Evolutionary conservation across 371 early-diverging fungal genomes (phyloP), one percentile per base, ranked within the genome.

Genomic region (Sporodiniella umbellata): DNA sequence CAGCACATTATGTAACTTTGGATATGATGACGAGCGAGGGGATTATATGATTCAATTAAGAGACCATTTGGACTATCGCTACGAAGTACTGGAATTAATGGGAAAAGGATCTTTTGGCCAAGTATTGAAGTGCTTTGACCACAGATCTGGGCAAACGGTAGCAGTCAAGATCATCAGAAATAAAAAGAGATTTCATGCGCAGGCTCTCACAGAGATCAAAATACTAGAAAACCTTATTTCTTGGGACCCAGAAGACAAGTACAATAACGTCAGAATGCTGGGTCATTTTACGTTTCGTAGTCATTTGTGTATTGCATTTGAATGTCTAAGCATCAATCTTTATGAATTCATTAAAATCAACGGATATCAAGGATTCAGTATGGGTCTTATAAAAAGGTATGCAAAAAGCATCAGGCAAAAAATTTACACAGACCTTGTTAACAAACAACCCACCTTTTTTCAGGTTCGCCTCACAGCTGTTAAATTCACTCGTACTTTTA

Each of bases 41-140:
- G 93, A 93, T 53, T 90, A 90, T 46, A 72, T 84, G 17, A 72
- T 92, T 31, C 82, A 83, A 10, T 52, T 70, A 21, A 79, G 86
- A 42, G 93, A 93, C 62, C 93, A 93, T 61, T 63, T 93, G 25
- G 73, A 73, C 26, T 93, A 90, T 59, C 80, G 93, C 6, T 93
- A 91, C 69, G 92, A 93, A 68, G 79, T 93, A 8, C 54, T 91
- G 17, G 81, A 81, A 14, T 54, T 84, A 12, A 70, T 96, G 53
- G 96, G 96, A 31, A 91, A 88, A 61, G 96, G 96, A 2, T 89
- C 90, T 2, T 96, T 94, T 68, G 95, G 96, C 1, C 92, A 94
- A 63, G 95, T 95, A 2, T 69, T 90, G 37, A 87, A 88, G 56
- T 90, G 90, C 48, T 81, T 78, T 46, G 91, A 92, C 61, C 91